phyloP scores from a whole-genome alignment of 2,329 filamentous ascomycete species.

The Hypoxylon sp. region DNA sequence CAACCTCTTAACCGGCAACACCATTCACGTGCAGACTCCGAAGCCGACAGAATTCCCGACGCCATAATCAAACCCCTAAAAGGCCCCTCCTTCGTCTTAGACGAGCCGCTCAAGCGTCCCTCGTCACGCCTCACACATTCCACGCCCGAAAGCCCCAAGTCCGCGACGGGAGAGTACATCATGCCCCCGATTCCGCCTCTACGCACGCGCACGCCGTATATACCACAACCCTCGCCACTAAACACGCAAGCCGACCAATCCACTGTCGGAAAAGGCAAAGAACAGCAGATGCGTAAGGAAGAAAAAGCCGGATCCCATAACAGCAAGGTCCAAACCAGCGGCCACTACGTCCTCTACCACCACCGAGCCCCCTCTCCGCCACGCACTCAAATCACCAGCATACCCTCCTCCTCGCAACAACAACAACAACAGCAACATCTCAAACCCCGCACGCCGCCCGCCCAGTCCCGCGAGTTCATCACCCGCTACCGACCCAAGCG shows the following conservation, averaged over 20 bases:
- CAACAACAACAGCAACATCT: too few relatives aligned
- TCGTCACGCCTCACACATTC: conserved; percentile 46
- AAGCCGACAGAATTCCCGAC: conserved; percentile 3
- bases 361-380: too few relatives aligned
- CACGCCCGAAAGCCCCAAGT: conserved; percentile 6
- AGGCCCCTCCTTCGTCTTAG: conserved; percentile 46
- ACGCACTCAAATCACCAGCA: too few relatives aligned
- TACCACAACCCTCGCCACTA: conserved; percentile 16
- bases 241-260: not conserved
- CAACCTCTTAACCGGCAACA: not conserved
- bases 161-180: not conserved
- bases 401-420: too few relatives aligned
- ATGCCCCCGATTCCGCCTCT: not conserved
- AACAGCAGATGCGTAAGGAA: not conserved
- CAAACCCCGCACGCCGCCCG: conserved; percentile 39
- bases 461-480: conserved; percentile 40
- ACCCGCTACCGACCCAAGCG: conserved; percentile 31
- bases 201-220: conserved; percentile 14
- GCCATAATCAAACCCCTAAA: conserved; percentile 28
- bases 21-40: not conserved
- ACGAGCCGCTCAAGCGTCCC: conserved; percentile 52
- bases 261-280: too few relatives aligned
- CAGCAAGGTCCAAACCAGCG: too few relatives aligned
- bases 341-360: too few relatives aligned
- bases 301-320: too few relatives aligned